Percentiles rank a stretch among this genome's conserved stretches.
phyloP scores from a whole-genome alignment of 2,329 filamentous ascomycete species.

The Lachnellula arida region DNA sequence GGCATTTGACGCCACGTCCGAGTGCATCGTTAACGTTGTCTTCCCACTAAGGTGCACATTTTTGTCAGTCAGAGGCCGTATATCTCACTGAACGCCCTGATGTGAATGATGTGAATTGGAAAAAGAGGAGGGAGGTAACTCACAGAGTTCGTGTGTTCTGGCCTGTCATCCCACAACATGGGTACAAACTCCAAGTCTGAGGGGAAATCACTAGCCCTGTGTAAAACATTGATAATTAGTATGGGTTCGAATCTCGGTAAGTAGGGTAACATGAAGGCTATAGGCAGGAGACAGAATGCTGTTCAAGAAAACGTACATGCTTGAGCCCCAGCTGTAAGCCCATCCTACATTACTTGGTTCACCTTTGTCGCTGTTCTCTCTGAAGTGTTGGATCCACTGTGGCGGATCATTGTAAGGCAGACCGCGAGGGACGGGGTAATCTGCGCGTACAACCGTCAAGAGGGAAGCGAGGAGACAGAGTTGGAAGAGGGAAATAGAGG shows the following conservation, averaged over 20 bases:
- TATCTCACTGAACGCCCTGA: background rate
- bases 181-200: constrained; percentile 3
- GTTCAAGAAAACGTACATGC: background rate
- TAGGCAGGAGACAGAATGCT: background rate
- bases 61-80: background rate
- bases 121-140: background rate
- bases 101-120: background rate
- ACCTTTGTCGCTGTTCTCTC: background rate
- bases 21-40: background rate
- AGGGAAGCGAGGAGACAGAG: too few species aligned
- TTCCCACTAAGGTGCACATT: background rate
- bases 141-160: background rate
- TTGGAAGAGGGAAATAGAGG: too few species aligned
- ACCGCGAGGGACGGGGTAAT: background rate
- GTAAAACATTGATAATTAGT: background rate
- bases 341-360: background rate
- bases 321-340: constrained; percentile 6
- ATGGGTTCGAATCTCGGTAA: background rate
- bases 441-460: too few species aligned
- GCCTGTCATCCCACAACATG: constrained; percentile 5
- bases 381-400: constrained; percentile 2
- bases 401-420: constrained; percentile 5
- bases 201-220: background rate
- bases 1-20: background rate
- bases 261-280: background rate